Conservation (phyloP, 2,329 filamentous ascomycete species). For the Ophiocordyceps unilateralis region DNA sequence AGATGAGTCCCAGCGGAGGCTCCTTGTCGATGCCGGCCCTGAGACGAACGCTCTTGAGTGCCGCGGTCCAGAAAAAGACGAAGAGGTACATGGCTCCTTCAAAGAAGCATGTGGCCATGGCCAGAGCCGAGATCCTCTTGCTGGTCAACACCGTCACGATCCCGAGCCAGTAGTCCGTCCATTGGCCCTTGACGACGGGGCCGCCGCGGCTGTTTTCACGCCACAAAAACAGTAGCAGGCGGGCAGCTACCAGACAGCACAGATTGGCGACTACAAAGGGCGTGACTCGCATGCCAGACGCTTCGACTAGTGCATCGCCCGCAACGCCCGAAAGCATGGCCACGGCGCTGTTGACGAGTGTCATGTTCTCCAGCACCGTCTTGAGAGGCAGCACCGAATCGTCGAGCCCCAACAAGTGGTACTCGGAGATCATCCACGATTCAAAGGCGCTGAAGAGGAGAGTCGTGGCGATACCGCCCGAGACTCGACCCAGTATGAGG, state of each 20-base stretch:
- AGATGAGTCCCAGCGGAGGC: conserved; percentile 30
- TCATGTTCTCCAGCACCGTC: conserved; percentile 33
- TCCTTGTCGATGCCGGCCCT: conserved; percentile 10
- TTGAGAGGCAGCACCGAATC: conserved; percentile 23
- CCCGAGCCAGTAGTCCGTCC: neutral
- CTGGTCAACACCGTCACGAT: conserved; percentile 1
- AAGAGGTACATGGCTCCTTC: conserved; percentile 46
- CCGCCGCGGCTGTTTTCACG: neutral
- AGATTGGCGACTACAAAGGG: conserved; percentile 22
- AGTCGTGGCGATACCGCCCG: conserved; percentile 38
- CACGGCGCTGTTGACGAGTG: conserved; percentile 34
- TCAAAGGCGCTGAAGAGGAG: conserved; percentile 42
- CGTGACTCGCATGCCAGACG: conserved; percentile 28
- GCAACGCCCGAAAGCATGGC: conserved; percentile 35
- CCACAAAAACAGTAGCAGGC: neutral
- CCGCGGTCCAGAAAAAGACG: conserved; percentile 44
- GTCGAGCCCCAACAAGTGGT: conserved; percentile 27
- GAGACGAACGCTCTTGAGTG: conserved; percentile 25
- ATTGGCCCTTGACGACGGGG: neutral
- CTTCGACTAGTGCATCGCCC: conserved; percentile 31
- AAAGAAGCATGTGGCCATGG: conserved; percentile 36
- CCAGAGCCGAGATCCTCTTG: conserved; percentile 27
- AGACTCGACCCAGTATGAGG: conserved; percentile 34
- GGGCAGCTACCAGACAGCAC: neutral
- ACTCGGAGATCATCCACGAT: conserved; percentile 43